Base-by-base conservation (phyloP, 139 green algal genomes). In the Ulvella scutata region DNA sequence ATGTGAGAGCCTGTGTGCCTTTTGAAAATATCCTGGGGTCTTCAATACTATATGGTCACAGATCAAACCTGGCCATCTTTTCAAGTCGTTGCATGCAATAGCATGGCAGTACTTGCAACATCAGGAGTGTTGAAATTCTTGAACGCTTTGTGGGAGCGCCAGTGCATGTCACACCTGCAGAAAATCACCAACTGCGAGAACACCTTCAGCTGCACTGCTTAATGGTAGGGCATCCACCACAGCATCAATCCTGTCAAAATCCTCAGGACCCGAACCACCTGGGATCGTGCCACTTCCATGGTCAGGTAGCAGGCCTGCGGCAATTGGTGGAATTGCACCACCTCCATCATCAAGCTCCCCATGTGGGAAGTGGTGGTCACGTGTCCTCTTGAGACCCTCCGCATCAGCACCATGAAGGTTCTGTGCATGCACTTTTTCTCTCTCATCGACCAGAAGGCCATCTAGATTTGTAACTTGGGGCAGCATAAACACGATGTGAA, bases 291-390 rank as follows among this genome's bases (percentile, higher is more conserved):
- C 75, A 0, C 61, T 67, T 35, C 75, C 75, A 31, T 79, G n/a
- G 61, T 44, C 73, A 20, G 75, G 60, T 37, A 72, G 61, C 6
- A 79, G 75, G 43, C 73, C 79, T 43, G 82, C 86, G 51, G 79
- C 75, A n/a, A 82, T 74, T 2, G 86, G 86, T 0, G 82, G 84
- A 0, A 85, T 61, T 17, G 83, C 84, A 9, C 84, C 84, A 3
- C 86, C 86, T 0, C 84, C 82, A 40, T 88, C 83, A 33, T 87
- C 85, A 26, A 90, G 80, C 82, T 90, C 85, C 20, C 85, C 85
- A 34, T 79, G 60, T 37, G 82, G 81, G 43, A 90, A 90, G 75
- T 83, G 75, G 23, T 61, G 37, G 37, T 33, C 39, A 36, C 85
- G 79, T 74, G 88, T 88, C 37, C 73, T 31, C 31, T 77, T 61